phyloP scores from a whole-genome alignment of 768 basidiomycete genomes.

The Suillus brevipes region DNA sequence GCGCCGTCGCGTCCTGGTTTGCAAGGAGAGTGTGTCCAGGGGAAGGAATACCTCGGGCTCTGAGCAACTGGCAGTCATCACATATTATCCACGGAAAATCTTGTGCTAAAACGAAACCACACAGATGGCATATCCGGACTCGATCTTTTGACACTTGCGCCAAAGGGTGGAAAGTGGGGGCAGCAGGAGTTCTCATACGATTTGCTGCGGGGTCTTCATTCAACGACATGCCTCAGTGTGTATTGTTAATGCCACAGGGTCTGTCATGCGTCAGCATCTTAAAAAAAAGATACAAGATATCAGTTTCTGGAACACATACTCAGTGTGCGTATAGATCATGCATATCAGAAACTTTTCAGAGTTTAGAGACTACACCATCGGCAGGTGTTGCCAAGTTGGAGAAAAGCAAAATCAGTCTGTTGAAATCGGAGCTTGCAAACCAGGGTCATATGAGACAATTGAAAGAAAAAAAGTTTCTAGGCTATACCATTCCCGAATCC shows the following conservation, averaged over 20 bases:
- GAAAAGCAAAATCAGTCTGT: neutral
- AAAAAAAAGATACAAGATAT: neutral
- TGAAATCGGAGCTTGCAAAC: neutral
- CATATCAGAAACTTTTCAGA: neutral
- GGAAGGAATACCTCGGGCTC: neutral
- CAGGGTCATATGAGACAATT: neutral
- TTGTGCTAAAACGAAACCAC: slow-evolving; percentile 2
- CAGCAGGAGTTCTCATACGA: slow-evolving; percentile 2
- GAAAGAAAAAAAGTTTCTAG: neutral
- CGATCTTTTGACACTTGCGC: neutral
- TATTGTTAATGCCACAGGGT: neutral
- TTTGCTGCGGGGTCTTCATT: slow-evolving; percentile 1
- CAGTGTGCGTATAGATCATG: neutral
- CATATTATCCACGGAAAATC: slow-evolving; percentile 2
- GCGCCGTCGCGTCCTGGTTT: neutral
- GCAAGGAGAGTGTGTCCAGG: too few species aligned
- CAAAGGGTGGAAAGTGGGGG: neutral
- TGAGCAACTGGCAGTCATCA: slow-evolving; percentile 7
- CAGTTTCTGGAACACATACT: neutral
- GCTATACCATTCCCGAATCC: slow-evolving; percentile 5
- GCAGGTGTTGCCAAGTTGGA: too few species aligned
- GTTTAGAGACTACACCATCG: neutral
- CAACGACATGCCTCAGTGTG: neutral
- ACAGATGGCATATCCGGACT: neutral
- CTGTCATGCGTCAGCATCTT: neutral